These are phyloP conservation scores for Neocallimastix lanati DNA, from an alignment of 192 early-diverging fungal species.

Conservation along the genomic window DNA sequence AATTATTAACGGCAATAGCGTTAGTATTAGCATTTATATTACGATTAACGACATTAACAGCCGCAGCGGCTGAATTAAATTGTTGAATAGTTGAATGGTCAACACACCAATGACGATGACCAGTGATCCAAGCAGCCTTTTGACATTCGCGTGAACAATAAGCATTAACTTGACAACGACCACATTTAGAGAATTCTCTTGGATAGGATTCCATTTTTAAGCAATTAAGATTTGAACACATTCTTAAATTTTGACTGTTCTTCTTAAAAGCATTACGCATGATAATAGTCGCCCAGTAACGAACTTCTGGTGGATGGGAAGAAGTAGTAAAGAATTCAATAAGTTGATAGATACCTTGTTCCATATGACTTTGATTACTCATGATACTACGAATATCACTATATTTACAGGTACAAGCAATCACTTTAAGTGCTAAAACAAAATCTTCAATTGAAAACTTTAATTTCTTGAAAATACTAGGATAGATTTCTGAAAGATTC, in stretches of 20 bases:
- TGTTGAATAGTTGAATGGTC: not conserved
- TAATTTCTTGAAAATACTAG: not conserved
- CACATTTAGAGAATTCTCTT: not conserved
- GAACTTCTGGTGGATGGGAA: not conserved
- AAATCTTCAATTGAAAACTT: not conserved
- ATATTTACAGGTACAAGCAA: not conserved
- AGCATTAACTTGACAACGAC: not conserved
- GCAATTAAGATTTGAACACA: not conserved
- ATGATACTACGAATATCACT: not conserved
- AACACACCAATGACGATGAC: slow-evolving; percentile 1
- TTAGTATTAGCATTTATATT: no score
- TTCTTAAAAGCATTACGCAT: not conserved
- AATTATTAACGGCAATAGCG: no score
- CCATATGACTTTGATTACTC: not conserved
- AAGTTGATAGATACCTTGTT: not conserved
- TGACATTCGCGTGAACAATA: slow-evolving; percentile 2
- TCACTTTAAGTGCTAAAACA: not conserved
- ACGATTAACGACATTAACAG: not conserved
- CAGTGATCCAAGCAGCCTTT: not conserved
- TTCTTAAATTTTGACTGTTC: not conserved
- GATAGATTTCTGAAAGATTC: not conserved
- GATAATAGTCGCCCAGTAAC: not conserved
- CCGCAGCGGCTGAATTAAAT: not conserved
- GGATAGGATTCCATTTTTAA: not conserved
- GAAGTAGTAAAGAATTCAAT: not conserved